Evolutionary conservation across 2,329 filamentous ascomycete species (phyloP).

Genomic region (Ophioceras dolichostomum): DNA sequence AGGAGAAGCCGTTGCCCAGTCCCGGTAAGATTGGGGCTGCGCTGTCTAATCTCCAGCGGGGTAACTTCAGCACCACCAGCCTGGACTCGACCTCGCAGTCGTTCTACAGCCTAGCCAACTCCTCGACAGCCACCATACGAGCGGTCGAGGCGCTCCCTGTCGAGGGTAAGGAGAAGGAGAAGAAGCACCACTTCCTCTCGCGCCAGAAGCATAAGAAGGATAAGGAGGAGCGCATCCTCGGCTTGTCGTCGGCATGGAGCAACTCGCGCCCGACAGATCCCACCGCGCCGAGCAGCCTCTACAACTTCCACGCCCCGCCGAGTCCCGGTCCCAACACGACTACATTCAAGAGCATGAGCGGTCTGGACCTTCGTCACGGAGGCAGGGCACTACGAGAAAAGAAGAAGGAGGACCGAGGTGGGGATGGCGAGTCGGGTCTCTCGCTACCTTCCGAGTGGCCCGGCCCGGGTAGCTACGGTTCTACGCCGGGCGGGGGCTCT

Average conservation of each 20-base stretch:
- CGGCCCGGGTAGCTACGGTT: conserved; percentile 4
- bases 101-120: conserved; percentile 64
- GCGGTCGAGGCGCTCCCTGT: conserved; percentile 37
- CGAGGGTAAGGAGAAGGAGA: conserved; percentile 51
- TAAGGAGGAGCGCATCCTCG: conserved; percentile 61
- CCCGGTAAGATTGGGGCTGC: conserved; percentile 60
- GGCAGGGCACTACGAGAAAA: conserved; percentile 69
- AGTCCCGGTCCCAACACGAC: conserved; percentile 54
- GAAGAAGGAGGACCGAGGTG: conserved; percentile 57
- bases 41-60: conserved; percentile 50
- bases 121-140: conserved; percentile 65
- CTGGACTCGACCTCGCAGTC: conserved; percentile 51
- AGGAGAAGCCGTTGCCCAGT: conserved; percentile 57
- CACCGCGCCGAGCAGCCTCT: conserved; percentile 61
- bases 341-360: conserved; percentile 74
- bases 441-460: conserved; percentile 18
- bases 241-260: conserved; percentile 63
- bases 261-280: conserved; percentile 68
- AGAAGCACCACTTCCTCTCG: conserved; percentile 69
- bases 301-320: conserved; percentile 64
- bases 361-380: conserved; percentile 66
- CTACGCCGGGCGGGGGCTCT: conserved; percentile 20
- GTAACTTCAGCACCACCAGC: conserved; percentile 60
- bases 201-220: conserved; percentile 67
- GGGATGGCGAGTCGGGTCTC: conserved; percentile 37